Evolutionary conservation across 139 green algal genomes (phyloP).

Genomic region (Picochlorum costavermella): DNA sequence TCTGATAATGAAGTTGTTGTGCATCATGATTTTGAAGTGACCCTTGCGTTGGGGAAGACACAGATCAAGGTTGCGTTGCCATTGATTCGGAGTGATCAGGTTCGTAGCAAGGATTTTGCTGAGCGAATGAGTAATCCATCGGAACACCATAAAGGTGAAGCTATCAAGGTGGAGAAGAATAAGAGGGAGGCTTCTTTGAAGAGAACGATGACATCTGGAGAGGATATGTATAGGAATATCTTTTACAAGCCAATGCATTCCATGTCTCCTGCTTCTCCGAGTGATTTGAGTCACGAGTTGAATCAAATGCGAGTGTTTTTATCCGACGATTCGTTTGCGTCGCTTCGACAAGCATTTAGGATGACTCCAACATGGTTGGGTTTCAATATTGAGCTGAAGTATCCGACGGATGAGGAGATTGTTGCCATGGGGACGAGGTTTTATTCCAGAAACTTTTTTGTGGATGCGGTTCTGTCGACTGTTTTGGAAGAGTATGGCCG

Average conservation of each 20-base stretch:
- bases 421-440: constrained; percentile 17
- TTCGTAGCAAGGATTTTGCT: constrained; percentile 23
- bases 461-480: constrained; percentile 31
- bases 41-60: constrained; percentile 21
- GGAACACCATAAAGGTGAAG: neutral
- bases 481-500: constrained; percentile 30
- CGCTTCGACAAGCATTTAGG: constrained; percentile 34
- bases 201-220: constrained; percentile 27
- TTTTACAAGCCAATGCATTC: constrained; percentile 23
- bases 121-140: constrained; percentile 10
- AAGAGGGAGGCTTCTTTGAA: constrained; percentile 17
- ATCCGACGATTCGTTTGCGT: constrained; percentile 13
- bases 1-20: constrained; percentile 37
- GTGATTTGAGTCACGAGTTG: neutral
- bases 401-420: constrained; percentile 29
- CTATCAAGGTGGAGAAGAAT: constrained; percentile 16
- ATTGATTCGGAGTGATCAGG: constrained; percentile 22
- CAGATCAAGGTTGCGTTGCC: constrained; percentile 26
- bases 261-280: constrained; percentile 1
- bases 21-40: constrained; percentile 43
- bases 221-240: constrained; percentile 31
- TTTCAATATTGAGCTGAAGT: constrained; percentile 50
- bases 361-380: constrained; percentile 33
- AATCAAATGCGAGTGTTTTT: neutral
- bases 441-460: constrained; percentile 38